phyloP scores from a whole-genome alignment of 176 grass and related monocot genomes.

The Metroxylon sagu region DNA sequence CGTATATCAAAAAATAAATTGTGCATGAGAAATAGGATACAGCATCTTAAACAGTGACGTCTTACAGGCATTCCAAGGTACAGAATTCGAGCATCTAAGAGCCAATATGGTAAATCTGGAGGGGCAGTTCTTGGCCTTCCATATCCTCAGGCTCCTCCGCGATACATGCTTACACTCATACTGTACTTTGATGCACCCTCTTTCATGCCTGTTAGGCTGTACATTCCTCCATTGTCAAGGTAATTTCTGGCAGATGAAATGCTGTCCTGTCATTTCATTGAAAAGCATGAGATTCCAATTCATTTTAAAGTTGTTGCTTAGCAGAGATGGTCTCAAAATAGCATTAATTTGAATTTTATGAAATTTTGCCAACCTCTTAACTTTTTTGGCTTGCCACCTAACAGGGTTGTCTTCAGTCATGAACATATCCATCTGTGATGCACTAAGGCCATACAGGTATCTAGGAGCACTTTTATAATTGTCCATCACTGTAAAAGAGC shows the following conservation, averaged over 20 bases:
- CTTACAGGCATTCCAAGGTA: conserved; percentile 87
- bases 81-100: conserved; percentile 71
- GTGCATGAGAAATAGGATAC: no score
- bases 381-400: conserved; percentile 42
- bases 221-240: conserved; percentile 60
- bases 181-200: conserved; percentile 47
- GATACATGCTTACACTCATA: conserved; percentile 58
- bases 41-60: not conserved
- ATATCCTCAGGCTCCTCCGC: conserved; percentile 42
- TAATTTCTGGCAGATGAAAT: conserved; percentile 59
- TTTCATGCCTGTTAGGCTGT: conserved; percentile 41
- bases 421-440: conserved; percentile 75
- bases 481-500: conserved; percentile 55
- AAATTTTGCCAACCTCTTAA: conserved; percentile 40
- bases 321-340: not conserved
- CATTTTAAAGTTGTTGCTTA: not conserved
- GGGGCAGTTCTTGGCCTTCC: conserved; percentile 58
- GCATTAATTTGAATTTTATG: not conserved
- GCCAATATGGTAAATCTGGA: conserved; percentile 80
- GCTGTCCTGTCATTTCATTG: conserved; percentile 49
- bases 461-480: conserved; percentile 67
- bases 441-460: conserved; percentile 58
- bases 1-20: no score
- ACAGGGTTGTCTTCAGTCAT: conserved; percentile 58
- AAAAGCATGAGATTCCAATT: conserved; percentile 6